A percentile compares a stretch with the other conserved stretches of the same genome.
These are phyloP conservation scores for Brassica hybrid DNA, from an alignment of 441 rosid species.

Conservation along the genomic window DNA sequence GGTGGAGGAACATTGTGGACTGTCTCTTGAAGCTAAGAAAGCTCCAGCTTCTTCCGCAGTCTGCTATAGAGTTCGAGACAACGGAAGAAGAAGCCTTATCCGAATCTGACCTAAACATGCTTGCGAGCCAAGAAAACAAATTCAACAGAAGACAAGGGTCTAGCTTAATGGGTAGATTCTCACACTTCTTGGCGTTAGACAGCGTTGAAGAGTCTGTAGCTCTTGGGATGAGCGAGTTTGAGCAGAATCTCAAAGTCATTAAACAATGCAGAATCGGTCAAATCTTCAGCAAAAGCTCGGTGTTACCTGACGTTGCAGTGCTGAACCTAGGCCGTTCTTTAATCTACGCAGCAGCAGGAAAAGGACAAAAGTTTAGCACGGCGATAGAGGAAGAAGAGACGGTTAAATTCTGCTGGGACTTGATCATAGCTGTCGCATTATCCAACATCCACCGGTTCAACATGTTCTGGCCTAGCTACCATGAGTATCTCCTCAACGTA, in stretches of 20 bases:
- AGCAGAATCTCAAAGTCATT: constrained; percentile 63
- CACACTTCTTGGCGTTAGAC: constrained; percentile 69
- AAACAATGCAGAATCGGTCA: constrained; percentile 78
- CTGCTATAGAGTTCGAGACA: constrained; percentile 64
- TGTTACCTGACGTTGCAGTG: constrained; percentile 60
- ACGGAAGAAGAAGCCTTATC: not conserved
- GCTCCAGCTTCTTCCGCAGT: constrained; percentile 84
- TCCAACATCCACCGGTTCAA: constrained; percentile 65
- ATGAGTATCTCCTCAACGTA: constrained; percentile 64
- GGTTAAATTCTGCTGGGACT: constrained; percentile 80
- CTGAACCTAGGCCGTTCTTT: constrained; percentile 71
- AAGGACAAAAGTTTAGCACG: constrained; percentile 60
- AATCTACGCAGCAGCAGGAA: constrained; percentile 87
- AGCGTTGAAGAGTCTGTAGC: constrained; percentile 66
- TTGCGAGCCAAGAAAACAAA: constrained; percentile 25
- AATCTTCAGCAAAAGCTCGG: constrained; percentile 66
- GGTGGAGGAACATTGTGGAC: constrained; percentile 91
- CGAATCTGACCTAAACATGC: not conserved
- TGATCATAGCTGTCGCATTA: constrained; percentile 20
- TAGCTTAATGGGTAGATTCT: constrained; percentile 60
- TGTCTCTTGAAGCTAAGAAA: constrained; percentile 82
- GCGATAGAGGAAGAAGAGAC: constrained; percentile 81
- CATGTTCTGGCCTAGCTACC: constrained; percentile 69
- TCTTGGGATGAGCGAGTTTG: not conserved
- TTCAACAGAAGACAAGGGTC: constrained; percentile 44